Percentiles rank a stretch among this genome's conserved stretches.
phyloP scores from a whole-genome alignment of 1,284 basidiomycete genomes.

The Ganoderma sinense region DNA sequence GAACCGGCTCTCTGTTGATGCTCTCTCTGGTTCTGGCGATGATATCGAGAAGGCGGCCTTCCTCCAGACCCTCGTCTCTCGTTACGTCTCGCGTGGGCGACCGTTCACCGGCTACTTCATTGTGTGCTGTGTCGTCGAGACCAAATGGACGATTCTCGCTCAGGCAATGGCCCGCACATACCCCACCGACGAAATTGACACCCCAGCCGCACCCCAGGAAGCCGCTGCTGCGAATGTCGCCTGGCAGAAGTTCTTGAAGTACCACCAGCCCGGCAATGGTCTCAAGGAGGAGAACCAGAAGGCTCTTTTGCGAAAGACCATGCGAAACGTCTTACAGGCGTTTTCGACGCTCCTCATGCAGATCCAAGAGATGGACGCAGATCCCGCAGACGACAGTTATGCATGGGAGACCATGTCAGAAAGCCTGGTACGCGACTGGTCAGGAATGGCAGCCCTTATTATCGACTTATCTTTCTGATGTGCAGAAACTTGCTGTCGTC shows the following conservation, averaged over 20 bases:
- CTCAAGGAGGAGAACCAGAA: conserved; percentile 50
- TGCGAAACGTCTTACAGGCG: conserved; percentile 71
- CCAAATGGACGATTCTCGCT: conserved; percentile 84
- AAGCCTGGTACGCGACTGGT: conserved; percentile 56
- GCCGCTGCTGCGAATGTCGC: conserved; percentile 84
- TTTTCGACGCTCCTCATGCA: conserved; percentile 78
- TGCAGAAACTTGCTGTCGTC: conserved; percentile 87
- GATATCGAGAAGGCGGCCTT: conserved; percentile 61
- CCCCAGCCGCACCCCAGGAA: conserved; percentile 56
- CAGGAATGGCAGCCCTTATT: neutral
- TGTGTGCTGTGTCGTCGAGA: conserved; percentile 86
- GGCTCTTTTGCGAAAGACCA: conserved; percentile 54
- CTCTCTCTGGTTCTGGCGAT: conserved; percentile 60
- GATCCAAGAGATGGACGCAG: conserved; percentile 81
- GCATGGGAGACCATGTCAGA: conserved; percentile 90
- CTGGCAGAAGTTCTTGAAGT: conserved; percentile 73
- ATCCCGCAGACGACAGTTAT: conserved; percentile 83
- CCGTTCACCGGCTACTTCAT: conserved; percentile 90
- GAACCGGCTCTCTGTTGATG: conserved; percentile 70
- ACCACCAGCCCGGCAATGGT: conserved; percentile 51
- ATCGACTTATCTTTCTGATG: neutral
- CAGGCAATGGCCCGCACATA: conserved; percentile 69
- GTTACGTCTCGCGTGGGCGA: conserved; percentile 78
- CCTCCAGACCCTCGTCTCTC: conserved; percentile 76
- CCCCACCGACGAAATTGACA: conserved; percentile 34